Base-by-base conservation (phyloP, 768 basidiomycete genomes). In the Thelephora ganbajun region DNA sequence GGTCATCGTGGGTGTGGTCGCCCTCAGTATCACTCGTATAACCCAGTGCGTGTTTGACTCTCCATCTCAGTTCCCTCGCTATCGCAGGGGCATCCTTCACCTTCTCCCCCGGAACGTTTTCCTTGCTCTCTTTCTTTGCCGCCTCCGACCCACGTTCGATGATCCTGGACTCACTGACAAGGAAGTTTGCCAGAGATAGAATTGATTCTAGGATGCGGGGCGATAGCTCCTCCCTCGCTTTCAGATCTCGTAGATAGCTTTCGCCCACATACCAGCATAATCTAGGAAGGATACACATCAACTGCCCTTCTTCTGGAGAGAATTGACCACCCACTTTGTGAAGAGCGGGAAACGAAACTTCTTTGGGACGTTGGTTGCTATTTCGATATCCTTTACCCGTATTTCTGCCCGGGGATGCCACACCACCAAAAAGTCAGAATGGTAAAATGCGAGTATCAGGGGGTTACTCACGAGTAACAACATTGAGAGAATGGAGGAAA, bases 201-300 rank as follows among this genome's bases (percentile, higher is more conserved):
- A 96, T 66, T 7, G 86, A 87, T 11, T 74, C 68, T 44, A 94
- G 66, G 5, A 92, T 72, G 34, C 90, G 79, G 9, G 64, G 54
- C 5, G 70, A 54, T 44, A 75, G 69, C 43, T 75, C 71, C 52
- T 70, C 72, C 9, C 69, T 67, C 33, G 70, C 65, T 59, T 77
- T 82, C 33, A 94, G 63, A 52, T 87, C 83, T 35, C 80, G 74
- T 43, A 83, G 66, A 60, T 82, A 83, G 55, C 80, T 83, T 55
- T 92, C 86, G 2, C 78, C 90, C 11, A 85, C 83, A 57, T 91
- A 93, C 90, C 89, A 93, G 53, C 85, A 88, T 16, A 94, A 70
- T 63, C 88, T 92, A 51, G n/a, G n/a, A n/a, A n/a, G 9, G 3
- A 13, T 45, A 36, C 42, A 45, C 13, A 19, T 35, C 34, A 33